Percentiles rank a stretch among this genome's conserved stretches.
These are phyloP conservation scores for Anethum foeniculum DNA, from an alignment of 140 eudicot species.

Conservation along the genomic window DNA sequence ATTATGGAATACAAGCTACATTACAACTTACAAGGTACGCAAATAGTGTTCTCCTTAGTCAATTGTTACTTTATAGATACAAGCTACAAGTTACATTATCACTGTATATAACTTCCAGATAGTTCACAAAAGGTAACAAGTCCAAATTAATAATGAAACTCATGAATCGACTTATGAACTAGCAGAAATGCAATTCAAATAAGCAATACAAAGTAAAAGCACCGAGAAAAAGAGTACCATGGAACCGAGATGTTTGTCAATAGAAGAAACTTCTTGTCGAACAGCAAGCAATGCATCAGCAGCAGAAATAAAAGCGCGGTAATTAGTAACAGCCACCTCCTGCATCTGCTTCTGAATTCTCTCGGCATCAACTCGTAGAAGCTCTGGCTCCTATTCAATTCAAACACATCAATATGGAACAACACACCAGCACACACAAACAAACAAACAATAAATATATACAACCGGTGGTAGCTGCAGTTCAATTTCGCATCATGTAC, in stretches of 20 bases:
- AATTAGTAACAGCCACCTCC: constrained; percentile 91
- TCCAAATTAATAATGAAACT: neutral
- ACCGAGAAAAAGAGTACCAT: constrained; percentile 34
- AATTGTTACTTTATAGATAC: neutral
- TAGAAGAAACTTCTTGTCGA: constrained; percentile 67
- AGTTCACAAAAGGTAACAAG: neutral
- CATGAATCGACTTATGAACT: neutral
- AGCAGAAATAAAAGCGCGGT: constrained; percentile 88
- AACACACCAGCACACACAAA: neutral
- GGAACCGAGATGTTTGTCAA: constrained; percentile 80
- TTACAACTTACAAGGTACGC: neutral
- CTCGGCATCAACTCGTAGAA: constrained; percentile 94
- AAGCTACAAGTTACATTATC: neutral
- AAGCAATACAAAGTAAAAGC: neutral
- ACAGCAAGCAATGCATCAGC: constrained; percentile 87
- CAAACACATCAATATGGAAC: neutral
- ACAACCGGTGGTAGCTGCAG: neutral
- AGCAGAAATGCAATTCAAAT: neutral
- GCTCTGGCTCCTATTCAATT: constrained; percentile 69
- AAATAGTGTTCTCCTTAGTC: neutral
- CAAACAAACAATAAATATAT: neutral
- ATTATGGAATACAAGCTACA: neutral
- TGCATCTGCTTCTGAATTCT: constrained; percentile 93
- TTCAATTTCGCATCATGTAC: neutral
- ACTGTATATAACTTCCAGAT: neutral